phyloP scores from a whole-genome alignment of 306 rosid genomes.

The Medicago ruthenica region DNA sequence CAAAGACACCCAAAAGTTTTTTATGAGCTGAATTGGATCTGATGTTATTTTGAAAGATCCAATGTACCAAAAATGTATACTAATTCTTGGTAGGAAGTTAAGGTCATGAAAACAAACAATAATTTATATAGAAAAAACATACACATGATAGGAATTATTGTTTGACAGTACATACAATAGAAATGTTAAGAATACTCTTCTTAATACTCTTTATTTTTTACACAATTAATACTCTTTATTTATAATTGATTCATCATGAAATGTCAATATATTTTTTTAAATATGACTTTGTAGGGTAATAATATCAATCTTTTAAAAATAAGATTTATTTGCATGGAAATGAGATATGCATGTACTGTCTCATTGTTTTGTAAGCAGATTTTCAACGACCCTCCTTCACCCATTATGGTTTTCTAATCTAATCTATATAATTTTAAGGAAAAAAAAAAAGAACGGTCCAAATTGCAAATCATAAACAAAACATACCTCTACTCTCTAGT shows the following conservation, averaged over 20 bases:
- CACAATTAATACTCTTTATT: not conserved
- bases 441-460: constrained; percentile 41
- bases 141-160: too few species aligned
- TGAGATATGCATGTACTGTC: not conserved
- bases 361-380: constrained; percentile 2
- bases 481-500: not conserved
- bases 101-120: too few species aligned
- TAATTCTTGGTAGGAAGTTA: too few species aligned
- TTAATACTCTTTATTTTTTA: too few species aligned
- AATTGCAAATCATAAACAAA: constrained; percentile 28
- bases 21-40: too few species aligned
- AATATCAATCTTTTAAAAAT: not conserved
- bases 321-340: not conserved
- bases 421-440: not conserved
- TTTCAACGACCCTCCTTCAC: not conserved
- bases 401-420: not conserved
- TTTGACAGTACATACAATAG: too few species aligned
- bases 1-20: too few species aligned
- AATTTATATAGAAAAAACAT: too few species aligned
- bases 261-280: not conserved
- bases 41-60: too few species aligned
- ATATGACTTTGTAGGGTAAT: not conserved
- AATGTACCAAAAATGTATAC: too few species aligned
- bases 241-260: not conserved
- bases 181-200: too few species aligned